Conservation (phyloP, 371 early-diverging fungal species). For the Actinomortierella wolfii region DNA sequence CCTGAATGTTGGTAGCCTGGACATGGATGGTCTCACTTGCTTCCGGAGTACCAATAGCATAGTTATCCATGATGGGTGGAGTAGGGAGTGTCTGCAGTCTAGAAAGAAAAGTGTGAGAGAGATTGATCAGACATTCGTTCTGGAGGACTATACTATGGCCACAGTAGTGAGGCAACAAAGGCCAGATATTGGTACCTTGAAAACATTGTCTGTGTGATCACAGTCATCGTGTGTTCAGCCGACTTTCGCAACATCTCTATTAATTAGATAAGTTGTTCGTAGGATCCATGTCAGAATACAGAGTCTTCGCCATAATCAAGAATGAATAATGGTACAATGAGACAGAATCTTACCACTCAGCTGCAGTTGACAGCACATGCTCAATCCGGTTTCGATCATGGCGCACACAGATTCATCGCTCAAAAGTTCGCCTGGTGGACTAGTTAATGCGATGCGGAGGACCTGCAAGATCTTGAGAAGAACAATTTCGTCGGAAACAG, state of each 20-base stretch:
- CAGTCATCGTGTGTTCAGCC: slow-evolving; percentile 82
- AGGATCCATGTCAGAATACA: not conserved
- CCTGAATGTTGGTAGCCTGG: slow-evolving; percentile 23
- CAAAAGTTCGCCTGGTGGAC: slow-evolving; percentile 68
- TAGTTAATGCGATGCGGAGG: slow-evolving; percentile 70
- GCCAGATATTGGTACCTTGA: no score
- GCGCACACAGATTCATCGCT: slow-evolving; percentile 94
- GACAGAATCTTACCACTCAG: slow-evolving; percentile 72
- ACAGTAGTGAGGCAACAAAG: no score
- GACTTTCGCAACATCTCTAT: slow-evolving; percentile 78
- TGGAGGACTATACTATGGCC: no score
- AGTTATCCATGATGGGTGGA: no score
- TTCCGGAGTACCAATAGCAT: not conserved
- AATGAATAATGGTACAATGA: slow-evolving; percentile 1
- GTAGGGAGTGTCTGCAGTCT: no score
- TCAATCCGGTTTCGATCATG: slow-evolving; percentile 94
- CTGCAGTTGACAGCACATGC: slow-evolving; percentile 94
- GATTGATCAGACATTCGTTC: no score
- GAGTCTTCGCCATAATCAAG: not conserved
- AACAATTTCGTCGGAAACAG: slow-evolving; percentile 92
- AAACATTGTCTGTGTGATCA: slow-evolving; percentile 76
- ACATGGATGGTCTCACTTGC: slow-evolving; percentile 33
- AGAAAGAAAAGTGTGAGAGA: no score
- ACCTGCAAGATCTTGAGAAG: slow-evolving; percentile 87
- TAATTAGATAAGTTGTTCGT: no score